Evolutionary conservation across 83 land plant genomes (phyloP).

Genomic region (Isoetes engelmannii): DNA sequence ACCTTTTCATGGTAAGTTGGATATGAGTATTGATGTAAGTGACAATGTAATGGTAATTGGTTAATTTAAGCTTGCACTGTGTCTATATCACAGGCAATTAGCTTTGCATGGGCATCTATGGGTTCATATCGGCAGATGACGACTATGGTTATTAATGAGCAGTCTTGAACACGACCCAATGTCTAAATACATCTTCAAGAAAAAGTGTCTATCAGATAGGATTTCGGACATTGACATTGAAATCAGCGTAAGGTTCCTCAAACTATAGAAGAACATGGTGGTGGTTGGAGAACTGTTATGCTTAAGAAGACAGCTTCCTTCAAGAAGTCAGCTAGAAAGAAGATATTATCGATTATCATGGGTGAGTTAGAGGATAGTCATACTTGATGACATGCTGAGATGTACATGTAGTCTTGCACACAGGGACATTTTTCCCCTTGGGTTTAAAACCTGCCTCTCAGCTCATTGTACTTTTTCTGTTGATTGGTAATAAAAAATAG

Average conservation of each 20-base stretch:
- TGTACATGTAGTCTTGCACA: too few relatives aligned
- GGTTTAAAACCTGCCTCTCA: too few relatives aligned
- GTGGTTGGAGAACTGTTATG: too few relatives aligned
- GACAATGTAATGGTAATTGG: neutral
- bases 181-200: slow-evolving; percentile 22
- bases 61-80: neutral
- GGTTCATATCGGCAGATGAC: slow-evolving; percentile 21
- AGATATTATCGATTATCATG: too few relatives aligned
- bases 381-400: too few relatives aligned
- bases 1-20: neutral
- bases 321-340: too few relatives aligned
- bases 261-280: too few relatives aligned
- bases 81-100: slow-evolving; percentile 10
- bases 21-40: neutral
- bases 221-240: slow-evolving; percentile 19
- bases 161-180: slow-evolving; percentile 27
- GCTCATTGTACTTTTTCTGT: too few relatives aligned
- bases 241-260: slow-evolving; percentile 16
- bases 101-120: slow-evolving; percentile 22
- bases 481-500: too few relatives aligned
- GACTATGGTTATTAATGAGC: slow-evolving; percentile 22
- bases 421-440: too few relatives aligned
- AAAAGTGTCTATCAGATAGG: slow-evolving; percentile 4
- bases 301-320: too few relatives aligned
- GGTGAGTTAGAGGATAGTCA: too few relatives aligned